phyloP scores from a whole-genome alignment of 257 asterid species.

The Solanum phureja region DNA sequence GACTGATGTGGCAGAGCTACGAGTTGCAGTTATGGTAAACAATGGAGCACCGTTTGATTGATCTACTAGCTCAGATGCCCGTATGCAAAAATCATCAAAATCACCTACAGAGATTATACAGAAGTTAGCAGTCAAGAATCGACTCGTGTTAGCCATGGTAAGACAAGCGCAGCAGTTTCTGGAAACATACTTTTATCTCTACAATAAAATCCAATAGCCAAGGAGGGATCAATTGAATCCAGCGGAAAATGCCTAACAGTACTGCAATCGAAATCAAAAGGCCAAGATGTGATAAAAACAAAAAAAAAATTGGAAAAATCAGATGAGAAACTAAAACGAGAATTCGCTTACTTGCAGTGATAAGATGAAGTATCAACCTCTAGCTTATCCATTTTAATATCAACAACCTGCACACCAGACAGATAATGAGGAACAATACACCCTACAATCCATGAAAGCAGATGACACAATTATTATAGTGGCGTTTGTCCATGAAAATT shows the following conservation, averaged over 20 bases:
- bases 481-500: background rate
- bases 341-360: slow-evolving; percentile 71
- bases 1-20: slow-evolving; percentile 21
- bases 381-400: slow-evolving; percentile 33
- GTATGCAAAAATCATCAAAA: slow-evolving; percentile 70
- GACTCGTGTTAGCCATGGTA: background rate
- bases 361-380: slow-evolving; percentile 66
- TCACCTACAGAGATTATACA: slow-evolving; percentile 42
- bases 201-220: slow-evolving; percentile 89
- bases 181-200: slow-evolving; percentile 44
- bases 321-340: background rate
- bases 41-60: slow-evolving; percentile 85
- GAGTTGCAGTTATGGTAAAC: slow-evolving; percentile 57
- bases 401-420: slow-evolving; percentile 48
- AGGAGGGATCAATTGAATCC: slow-evolving; percentile 85
- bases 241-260: slow-evolving; percentile 62
- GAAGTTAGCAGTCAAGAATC: background rate
- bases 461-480: background rate
- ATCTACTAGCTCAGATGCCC: slow-evolving; percentile 50
- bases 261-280: slow-evolving; percentile 27
- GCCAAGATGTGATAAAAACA: background rate
- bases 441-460: background rate
- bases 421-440: background rate
- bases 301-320: background rate
- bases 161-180: background rate